Conservation (phyloP, 345 rosid genomes). For the Brassica napus region DNA sequence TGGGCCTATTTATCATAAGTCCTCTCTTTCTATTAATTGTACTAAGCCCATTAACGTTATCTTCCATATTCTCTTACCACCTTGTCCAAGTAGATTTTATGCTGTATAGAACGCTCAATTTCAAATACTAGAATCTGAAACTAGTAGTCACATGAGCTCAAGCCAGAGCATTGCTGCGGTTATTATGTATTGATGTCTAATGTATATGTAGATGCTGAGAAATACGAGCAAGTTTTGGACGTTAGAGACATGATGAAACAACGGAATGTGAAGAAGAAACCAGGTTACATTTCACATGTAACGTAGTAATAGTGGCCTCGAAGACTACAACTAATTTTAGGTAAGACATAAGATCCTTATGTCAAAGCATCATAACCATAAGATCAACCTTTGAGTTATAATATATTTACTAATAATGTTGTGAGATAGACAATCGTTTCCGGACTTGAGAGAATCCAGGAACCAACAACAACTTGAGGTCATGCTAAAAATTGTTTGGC, state of each 20-base stretch:
- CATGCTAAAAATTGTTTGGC: neutral
- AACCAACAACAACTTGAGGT: constrained; percentile 17
- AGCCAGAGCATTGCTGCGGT: constrained; percentile 50
- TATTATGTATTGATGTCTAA: constrained; percentile 52
- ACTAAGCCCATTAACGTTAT: neutral
- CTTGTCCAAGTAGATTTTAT: neutral
- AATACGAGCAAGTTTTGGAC: constrained; percentile 46
- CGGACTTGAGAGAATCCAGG: constrained; percentile 13
- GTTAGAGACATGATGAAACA: constrained; percentile 36
- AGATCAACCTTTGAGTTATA: neutral
- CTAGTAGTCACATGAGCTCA: constrained; percentile 39
- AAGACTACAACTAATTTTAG: constrained; percentile 24
- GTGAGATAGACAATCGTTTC: constrained; percentile 9
- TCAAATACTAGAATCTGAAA: constrained; percentile 22
- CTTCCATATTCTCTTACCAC: neutral
- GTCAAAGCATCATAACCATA: constrained; percentile 1
- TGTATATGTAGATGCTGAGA: constrained; percentile 46
- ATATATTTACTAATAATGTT: constrained; percentile 20
- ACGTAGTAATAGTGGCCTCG: constrained; percentile 24
- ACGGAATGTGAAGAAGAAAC: constrained; percentile 48
- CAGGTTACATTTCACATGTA: constrained; percentile 42
- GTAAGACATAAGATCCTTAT: neutral
- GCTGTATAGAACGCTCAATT: neutral
- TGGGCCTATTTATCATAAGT: neutral
- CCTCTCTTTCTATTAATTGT: neutral